Base-by-base conservation (phyloP, 495 filamentous ascomycete genomes). In the Melanomma pulvis-pyrius region DNA sequence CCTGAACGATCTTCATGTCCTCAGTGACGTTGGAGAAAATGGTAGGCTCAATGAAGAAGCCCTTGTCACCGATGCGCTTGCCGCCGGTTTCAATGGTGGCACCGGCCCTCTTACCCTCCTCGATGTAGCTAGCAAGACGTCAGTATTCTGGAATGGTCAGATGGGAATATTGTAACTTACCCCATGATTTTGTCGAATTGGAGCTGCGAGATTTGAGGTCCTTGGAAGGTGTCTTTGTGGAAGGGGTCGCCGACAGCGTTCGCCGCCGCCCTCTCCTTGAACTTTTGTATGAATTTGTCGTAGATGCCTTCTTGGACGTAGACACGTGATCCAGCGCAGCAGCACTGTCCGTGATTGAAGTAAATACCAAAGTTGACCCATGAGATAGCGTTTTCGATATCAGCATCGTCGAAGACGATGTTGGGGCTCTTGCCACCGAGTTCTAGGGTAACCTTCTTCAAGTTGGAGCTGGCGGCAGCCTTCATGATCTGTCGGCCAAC, bases 351-450 rank as follows among this genome's bases (percentile, higher is more conserved):
- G 82, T 98, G 94, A 86, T 98, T 98, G 84, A 84, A 98, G 89
- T 92, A 98, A 76, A 98, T 97, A 77, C 93, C 93, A 64, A 94
- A 96, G 89, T 98, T 98, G 77, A 93, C 90, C 93, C 93, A 98
- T 19, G 88, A 91, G 79, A 98, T 93, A 65, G 93, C 92, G 75
- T 96, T 89, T 72, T 97, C 92, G 72, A 98, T 93, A 74, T 98
- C 88, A 59, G 93, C 93, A 73, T 98, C 93, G 73, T 93, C 83
- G 80, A 98, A 97, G 75, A 98, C 87, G 67, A 98, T 97, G 84
- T 98, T 98, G 67, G 93, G 93, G 59, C 91, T 96, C 87, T 98
- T 98, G 80, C 93, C 93, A 77, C 93, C 93, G 58, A 98, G 89
- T 81, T 98, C 93, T 32, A 98, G 86, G n/a, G 93, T 98, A 53